Evolutionary conservation across 2,329 filamentous ascomycete species (phyloP).

Genomic region (Neocucurbitaria cava): DNA sequence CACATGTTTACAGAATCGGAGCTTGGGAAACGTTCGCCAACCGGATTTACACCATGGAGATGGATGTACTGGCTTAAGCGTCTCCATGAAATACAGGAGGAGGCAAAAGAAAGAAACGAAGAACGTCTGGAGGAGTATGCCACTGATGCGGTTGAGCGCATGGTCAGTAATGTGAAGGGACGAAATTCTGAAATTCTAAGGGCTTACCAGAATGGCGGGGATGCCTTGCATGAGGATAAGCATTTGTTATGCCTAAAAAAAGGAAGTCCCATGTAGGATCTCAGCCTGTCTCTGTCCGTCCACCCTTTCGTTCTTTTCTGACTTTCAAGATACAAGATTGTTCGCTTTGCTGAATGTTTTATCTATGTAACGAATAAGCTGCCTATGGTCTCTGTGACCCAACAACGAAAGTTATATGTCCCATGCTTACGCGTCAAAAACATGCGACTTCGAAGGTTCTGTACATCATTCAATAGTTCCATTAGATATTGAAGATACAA

Average conservation of each 20-base stretch:
- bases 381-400: not conserved
- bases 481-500: not conserved
- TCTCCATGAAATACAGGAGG: conserved; percentile 8
- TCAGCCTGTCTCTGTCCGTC: not conserved
- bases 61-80: conserved; percentile 18
- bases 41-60: conserved; percentile 13
- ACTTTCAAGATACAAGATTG: not conserved
- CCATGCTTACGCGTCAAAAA: too few relatives aligned
- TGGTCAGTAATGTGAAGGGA: not conserved
- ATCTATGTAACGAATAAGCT: not conserved
- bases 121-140: not conserved
- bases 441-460: not conserved
- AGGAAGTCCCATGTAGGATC: not conserved
- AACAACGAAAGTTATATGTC: too few relatives aligned
- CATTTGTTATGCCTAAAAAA: not conserved
- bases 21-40: conserved; percentile 11
- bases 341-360: not conserved
- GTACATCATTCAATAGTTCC: not conserved
- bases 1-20: conserved; percentile 7
- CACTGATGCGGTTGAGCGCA: not conserved
- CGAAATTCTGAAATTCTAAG: not conserved
- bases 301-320: not conserved
- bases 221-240: not conserved
- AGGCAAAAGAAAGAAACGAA: conserved; percentile 7
- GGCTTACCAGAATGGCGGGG: not conserved